These are phyloP conservation scores for Boletus vinaceobasis DNA, from an alignment of 768 basidiomycete genomes.

Conservation along the genomic window DNA sequence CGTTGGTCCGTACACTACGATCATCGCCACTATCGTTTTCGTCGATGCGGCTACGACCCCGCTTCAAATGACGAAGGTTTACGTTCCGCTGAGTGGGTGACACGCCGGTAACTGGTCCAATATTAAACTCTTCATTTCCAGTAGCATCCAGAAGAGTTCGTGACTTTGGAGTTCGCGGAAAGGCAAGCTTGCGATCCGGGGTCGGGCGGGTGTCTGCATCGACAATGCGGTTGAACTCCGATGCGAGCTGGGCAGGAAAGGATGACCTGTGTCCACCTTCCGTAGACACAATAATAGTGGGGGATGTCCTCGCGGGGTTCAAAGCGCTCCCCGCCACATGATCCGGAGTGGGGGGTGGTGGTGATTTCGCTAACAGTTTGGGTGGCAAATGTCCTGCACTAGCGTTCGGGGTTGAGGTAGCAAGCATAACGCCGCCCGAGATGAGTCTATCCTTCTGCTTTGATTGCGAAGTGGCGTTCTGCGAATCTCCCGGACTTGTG, in stretches of 20 bases:
- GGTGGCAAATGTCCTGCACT: background rate
- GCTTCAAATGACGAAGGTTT: conserved; percentile 32
- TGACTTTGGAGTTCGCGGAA: conserved; percentile 23
- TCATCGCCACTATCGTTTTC: conserved; percentile 28
- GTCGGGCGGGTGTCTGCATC: background rate
- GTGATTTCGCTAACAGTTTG: background rate
- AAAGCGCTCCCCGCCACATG: background rate
- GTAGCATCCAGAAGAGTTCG: conserved; percentile 19
- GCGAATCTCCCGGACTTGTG: background rate
- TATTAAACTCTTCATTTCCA: conserved; percentile 17
- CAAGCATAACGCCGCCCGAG: conserved; percentile 21
- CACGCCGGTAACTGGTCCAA: conserved; percentile 17
- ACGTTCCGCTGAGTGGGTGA: conserved; percentile 28
- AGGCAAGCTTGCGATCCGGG: conserved; percentile 6
- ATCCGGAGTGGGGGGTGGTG: background rate
- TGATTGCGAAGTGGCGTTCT: background rate
- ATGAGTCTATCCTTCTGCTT: conserved; percentile 2
- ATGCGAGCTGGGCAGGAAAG: conserved; percentile 12
- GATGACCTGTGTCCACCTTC: conserved; percentile 12
- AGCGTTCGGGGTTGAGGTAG: background rate
- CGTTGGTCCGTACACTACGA: conserved; percentile 24
- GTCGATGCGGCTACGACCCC: conserved; percentile 23
- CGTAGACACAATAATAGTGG: conserved; percentile 4
- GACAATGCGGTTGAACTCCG: conserved; percentile 7
- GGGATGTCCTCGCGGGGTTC: background rate